phyloP scores from a whole-genome alignment of 768 basidiomycete genomes.

The Suillus ampliporus region DNA sequence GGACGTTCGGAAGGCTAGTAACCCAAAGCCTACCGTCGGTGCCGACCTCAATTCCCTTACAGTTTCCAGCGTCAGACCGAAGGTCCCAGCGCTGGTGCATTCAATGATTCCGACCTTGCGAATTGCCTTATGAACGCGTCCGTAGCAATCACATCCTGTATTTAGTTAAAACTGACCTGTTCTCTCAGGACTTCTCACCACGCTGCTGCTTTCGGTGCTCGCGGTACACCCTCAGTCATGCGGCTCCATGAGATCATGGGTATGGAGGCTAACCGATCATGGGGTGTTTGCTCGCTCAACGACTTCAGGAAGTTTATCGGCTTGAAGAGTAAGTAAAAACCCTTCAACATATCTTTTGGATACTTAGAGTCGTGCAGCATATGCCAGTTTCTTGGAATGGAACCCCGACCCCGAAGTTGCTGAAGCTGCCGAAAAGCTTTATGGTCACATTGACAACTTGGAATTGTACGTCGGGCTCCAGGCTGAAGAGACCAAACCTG shows the following conservation, averaged over 20 bases:
- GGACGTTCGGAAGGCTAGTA: constrained; percentile 70
- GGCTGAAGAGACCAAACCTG: constrained; percentile 76
- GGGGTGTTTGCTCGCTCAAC: constrained; percentile 86
- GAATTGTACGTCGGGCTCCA: constrained; percentile 85
- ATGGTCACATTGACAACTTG: constrained; percentile 74
- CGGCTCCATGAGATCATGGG: constrained; percentile 84
- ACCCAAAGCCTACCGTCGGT: not conserved
- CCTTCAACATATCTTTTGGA: not conserved
- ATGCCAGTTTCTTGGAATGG: constrained; percentile 78
- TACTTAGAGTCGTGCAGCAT: constrained; percentile 49
- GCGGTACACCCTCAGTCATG: constrained; percentile 80
- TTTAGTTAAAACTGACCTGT: constrained; percentile 1
- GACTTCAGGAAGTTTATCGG: constrained; percentile 87
- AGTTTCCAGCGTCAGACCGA: constrained; percentile 67
- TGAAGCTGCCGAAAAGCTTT: constrained; percentile 75
- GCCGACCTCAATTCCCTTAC: constrained; percentile 16
- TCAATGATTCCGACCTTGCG: constrained; percentile 76
- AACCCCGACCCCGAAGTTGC: constrained; percentile 75
- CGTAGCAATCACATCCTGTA: constrained; percentile 29
- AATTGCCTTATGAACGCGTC: constrained; percentile 70
- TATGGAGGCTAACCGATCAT: constrained; percentile 73
- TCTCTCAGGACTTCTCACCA: constrained; percentile 65
- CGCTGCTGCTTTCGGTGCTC: constrained; percentile 77
- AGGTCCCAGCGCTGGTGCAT: constrained; percentile 43
- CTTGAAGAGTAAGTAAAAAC: constrained; percentile 65